Evolutionary conservation across 2,329 filamentous ascomycete genomes (phyloP).

Genomic region (Huntiella bhutanensis): DNA sequence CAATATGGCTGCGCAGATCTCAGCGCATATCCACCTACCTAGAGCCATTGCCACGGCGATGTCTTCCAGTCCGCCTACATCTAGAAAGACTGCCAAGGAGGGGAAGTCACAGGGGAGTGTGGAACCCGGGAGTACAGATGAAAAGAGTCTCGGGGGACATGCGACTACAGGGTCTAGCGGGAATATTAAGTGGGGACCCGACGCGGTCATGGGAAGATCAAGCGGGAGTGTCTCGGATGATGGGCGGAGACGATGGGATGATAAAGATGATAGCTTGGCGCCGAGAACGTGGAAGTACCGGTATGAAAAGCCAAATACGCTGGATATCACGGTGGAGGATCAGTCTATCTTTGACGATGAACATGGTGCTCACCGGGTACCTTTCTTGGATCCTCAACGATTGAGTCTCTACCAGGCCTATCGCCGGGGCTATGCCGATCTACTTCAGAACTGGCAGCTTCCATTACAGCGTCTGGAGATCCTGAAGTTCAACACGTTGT

Average conservation of each 20-base stretch:
- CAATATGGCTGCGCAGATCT: constrained; percentile 17
- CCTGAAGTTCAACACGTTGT: constrained; percentile 48
- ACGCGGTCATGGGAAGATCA: constrained; percentile 21
- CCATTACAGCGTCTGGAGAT: constrained; percentile 45
- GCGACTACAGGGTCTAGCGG: constrained; percentile 15
- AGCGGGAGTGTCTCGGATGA: constrained; percentile 36
- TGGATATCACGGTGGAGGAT: constrained; percentile 32
- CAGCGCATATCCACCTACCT: constrained; percentile 23
- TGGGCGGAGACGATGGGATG: constrained; percentile 19
- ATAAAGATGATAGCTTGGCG: background rate
- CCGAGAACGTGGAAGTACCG: constrained; percentile 10
- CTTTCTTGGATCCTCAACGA: constrained; percentile 35
- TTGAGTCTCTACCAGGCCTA: constrained; percentile 36
- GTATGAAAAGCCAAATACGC: constrained; percentile 19
- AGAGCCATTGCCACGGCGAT: constrained; percentile 13
- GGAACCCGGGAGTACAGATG: constrained; percentile 11
- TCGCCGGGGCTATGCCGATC: constrained; percentile 46
- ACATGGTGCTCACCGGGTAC: constrained; percentile 36
- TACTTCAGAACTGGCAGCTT: constrained; percentile 47
- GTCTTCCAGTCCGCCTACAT: constrained; percentile 27
- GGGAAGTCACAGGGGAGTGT: constrained; percentile 34
- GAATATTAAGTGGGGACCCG: constrained; percentile 30
- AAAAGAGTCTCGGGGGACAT: background rate
- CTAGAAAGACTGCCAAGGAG: constrained; percentile 38
- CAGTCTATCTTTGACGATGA: constrained; percentile 50